Conservation (phyloP, 495 filamentous ascomycete species). For the Thozetella sp. region DNA sequence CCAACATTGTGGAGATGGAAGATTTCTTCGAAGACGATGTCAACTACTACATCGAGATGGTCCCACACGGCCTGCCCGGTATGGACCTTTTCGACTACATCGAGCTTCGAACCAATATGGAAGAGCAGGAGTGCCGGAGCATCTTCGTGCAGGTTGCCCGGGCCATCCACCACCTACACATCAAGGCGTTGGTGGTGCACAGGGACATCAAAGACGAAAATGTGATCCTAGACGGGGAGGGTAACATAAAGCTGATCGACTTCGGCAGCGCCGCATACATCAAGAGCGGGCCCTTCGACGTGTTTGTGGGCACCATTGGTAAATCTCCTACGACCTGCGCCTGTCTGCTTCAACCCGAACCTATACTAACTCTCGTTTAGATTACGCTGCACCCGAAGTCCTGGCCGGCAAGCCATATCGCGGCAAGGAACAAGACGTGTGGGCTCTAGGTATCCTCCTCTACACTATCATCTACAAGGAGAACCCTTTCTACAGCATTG, state of each 20-base stretch:
- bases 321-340: conserved; percentile 36
- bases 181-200: conserved; percentile 89
- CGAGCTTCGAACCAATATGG: conserved; percentile 94
- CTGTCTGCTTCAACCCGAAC: not conserved
- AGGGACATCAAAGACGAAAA: conserved; percentile 99
- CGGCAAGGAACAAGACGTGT: conserved; percentile 97
- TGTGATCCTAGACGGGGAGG: conserved; percentile 92
- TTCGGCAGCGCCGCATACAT: conserved; percentile 98
- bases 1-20: conserved; percentile 98
- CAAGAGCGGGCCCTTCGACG: conserved; percentile 97
- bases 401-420: conserved; percentile 91
- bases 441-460: conserved; percentile 95
- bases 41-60: conserved; percentile 99
- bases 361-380: conserved; percentile 44
- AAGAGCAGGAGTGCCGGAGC: conserved; percentile 87
- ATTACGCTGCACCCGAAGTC: conserved; percentile 97
- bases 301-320: conserved; percentile 99
- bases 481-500: conserved; percentile 98
- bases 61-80: conserved; percentile 91
- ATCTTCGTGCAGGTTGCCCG: conserved; percentile 93
- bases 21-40: conserved; percentile 98
- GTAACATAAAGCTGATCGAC: conserved; percentile 95
- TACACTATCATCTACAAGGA: conserved; percentile 99
- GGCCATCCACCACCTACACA: conserved; percentile 90
- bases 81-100: conserved; percentile 99